Evolutionary conservation across 108 stramenopile genomes (phyloP), one percentile per base, ranked within the genome.

Genomic region (Schizochytrium sp.): DNA sequence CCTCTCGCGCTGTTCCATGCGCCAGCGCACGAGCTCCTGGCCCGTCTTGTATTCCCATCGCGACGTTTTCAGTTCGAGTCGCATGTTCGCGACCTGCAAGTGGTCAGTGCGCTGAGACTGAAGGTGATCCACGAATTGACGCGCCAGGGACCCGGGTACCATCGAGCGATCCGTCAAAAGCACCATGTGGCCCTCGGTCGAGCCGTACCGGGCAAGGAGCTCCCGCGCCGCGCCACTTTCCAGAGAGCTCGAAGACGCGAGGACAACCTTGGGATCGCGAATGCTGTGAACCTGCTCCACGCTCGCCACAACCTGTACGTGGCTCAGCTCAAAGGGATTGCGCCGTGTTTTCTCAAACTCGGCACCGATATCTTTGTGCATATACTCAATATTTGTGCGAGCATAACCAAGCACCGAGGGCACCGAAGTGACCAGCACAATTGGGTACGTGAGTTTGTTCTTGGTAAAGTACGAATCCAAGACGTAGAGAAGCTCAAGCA

Each of bases 31-130:
- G 19, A 83, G 51, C 25, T 83, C 76, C 23, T 83, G 76, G 4
- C 76, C 76, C 10, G 76, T 83, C 28, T 83, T 83, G 76, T 83
- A 83, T 45, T 53, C 76, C 76, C 76, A 83, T 12, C 28, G 76
- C 25, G 48, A 25, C 14, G 41, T 69, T 18, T 14, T 41, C 63
- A 69, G 4, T 6, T 69, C 63, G 10, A 69, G 1, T 1, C 63
- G 63, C 76, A 83, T 3, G 76, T 83, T 83, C 23, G 76, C 18
- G 10, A 28, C 6, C 48, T 53, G 76, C 48, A 83, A 12, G 1
- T 47, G 45, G 23, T 83, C 76, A n/a, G 76, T 8, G 45, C 51
- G 12, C 12, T 83, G 45, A 6, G 76, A 12, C 12, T 53, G 76
- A 25, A 83, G 76, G 6, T 28, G 48, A 12, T 83, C 48, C 45